These are phyloP conservation scores for Linum usitatissimum DNA, from an alignment of 345 rosid genomes.

Conservation along the genomic window DNA sequence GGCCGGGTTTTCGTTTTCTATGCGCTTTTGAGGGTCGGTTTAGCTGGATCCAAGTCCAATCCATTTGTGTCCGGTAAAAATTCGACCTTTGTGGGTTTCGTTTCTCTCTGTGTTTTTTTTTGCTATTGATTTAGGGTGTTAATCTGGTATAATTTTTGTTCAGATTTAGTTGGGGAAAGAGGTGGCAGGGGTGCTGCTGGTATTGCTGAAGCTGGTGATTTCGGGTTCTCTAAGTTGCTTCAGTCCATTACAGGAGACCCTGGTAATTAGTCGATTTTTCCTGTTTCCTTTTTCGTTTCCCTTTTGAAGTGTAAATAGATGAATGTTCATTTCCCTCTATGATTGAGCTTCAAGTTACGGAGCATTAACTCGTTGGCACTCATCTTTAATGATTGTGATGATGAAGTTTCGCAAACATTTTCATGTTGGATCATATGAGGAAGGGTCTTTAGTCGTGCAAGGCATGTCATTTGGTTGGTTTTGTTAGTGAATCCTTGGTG, in stretches of 20 bases:
- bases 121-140: background rate
- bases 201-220: conserved; percentile 43
- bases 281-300: background rate
- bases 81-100: background rate
- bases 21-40: conserved; percentile 66
- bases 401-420: too few relatives aligned
- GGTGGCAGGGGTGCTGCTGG: conserved; percentile 22
- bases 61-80: conserved; percentile 66
- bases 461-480: too few relatives aligned
- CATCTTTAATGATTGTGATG: too few relatives aligned
- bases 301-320: background rate
- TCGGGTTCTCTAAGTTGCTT: conserved; percentile 83
- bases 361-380: too few relatives aligned
- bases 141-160: background rate
- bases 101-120: background rate
- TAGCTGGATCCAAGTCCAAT: conserved; percentile 76
- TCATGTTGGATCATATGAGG: too few relatives aligned
- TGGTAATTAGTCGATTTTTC: conserved; percentile 32
- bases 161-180: conserved; percentile 32
- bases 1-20: conserved; percentile 72
- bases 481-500: too few relatives aligned
- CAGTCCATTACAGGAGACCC: conserved; percentile 45
- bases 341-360: too few relatives aligned
- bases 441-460: too few relatives aligned
- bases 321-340: too few relatives aligned